phyloP scores from a whole-genome alignment of 305 asterid species.

The Fraxinus greggii region DNA sequence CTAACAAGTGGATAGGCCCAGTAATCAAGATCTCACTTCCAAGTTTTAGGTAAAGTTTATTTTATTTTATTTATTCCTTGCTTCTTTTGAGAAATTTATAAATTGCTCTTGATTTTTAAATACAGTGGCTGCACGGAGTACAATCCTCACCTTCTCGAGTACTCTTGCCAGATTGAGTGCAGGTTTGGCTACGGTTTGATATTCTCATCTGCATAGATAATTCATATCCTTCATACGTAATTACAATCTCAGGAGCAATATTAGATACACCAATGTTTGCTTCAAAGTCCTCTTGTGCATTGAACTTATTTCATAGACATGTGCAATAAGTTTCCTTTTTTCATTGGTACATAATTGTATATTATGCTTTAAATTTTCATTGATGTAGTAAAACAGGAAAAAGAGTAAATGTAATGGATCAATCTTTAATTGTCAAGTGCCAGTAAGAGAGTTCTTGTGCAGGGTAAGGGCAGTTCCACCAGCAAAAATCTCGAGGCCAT shows the following conservation, averaged over 20 bases:
- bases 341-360: not conserved
- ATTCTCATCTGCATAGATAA: not conserved
- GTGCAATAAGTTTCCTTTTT: not conserved
- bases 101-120: conserved; percentile 11
- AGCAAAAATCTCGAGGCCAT: conserved; percentile 59
- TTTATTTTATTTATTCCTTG: not conserved
- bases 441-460: not conserved
- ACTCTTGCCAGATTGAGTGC: conserved; percentile 93
- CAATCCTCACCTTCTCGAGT: conserved; percentile 78
- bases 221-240: not conserved
- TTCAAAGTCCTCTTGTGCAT: not conserved
- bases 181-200: conserved; percentile 43
- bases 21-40: conserved; percentile 80
- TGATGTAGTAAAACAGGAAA: not conserved
- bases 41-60: conserved; percentile 69
- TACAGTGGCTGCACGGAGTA: conserved; percentile 87
- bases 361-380: not conserved
- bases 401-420: not conserved
- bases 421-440: not conserved
- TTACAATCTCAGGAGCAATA: not conserved
- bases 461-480: conserved; percentile 72
- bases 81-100: not conserved
- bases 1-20: conserved; percentile 74
- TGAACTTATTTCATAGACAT: not conserved
- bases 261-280: not conserved